These are phyloP conservation scores for Tetrahymena thermophila DNA, from an alignment of 73 alveolate genomes.

Conservation along the genomic window DNA sequence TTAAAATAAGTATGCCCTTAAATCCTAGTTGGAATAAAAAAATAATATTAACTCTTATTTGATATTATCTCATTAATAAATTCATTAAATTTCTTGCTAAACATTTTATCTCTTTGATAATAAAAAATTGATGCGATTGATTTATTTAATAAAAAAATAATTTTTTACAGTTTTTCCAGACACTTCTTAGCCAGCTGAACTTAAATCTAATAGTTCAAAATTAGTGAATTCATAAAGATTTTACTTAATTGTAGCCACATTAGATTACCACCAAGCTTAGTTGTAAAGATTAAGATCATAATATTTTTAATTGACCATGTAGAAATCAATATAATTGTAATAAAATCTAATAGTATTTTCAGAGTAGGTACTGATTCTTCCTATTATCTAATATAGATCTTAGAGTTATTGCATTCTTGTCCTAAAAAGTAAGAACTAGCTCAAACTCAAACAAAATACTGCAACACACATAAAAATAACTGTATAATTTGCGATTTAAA, in stretches of 20 bases:
- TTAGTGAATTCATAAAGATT: not conserved
- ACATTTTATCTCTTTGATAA: too few species aligned
- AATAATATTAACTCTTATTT: too few species aligned
- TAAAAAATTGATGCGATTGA: not conserved
- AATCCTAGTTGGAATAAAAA: not conserved
- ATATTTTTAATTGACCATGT: not conserved
- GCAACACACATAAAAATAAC: not conserved
- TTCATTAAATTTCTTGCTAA: too few species aligned
- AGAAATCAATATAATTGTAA: not conserved
- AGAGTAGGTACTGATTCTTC: not conserved
- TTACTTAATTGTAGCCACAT: not conserved
- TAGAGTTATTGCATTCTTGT: not conserved
- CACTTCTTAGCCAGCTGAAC: not conserved
- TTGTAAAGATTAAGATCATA: not conserved
- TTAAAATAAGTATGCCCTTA: not conserved
- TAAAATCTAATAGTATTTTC: not conserved
- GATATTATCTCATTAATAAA: too few species aligned
- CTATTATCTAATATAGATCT: not conserved
- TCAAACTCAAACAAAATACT: not conserved
- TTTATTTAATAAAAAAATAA: not conserved
- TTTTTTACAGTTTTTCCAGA: not conserved
- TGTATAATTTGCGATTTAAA: not conserved
- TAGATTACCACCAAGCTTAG: not conserved
- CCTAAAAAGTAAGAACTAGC: not conserved
- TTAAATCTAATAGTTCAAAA: not conserved